These are phyloP conservation scores for Boletus rufocinnamomeus DNA, from an alignment of 768 basidiomycete genomes.

Conservation along the genomic window DNA sequence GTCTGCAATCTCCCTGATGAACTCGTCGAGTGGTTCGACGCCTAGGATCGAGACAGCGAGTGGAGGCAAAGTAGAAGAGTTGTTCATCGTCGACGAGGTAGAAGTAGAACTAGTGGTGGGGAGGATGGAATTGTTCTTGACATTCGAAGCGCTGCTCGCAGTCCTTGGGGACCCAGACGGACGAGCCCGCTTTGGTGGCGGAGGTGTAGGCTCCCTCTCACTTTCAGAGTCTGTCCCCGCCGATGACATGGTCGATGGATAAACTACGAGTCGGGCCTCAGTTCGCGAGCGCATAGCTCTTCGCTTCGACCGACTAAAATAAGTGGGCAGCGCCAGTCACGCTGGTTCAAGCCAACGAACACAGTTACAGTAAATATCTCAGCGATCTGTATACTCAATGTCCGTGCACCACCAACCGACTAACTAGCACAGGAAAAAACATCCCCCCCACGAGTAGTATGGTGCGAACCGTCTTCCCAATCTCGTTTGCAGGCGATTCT, in stretches of 20 bases:
- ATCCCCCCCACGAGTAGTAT: conserved; percentile 65
- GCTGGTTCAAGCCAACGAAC: conserved; percentile 1
- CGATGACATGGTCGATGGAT: conserved; percentile 29
- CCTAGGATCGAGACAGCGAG: conserved; percentile 82
- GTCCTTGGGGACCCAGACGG: conserved; percentile 34
- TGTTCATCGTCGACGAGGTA: conserved; percentile 29
- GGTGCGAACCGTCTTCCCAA: conserved; percentile 49
- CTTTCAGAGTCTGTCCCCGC: conserved; percentile 32
- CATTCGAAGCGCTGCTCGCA: conserved; percentile 26
- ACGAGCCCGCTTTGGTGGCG: conserved; percentile 42
- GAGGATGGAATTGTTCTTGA: conserved; percentile 19
- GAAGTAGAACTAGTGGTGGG: conserved; percentile 13
- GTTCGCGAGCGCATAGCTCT: not conserved
- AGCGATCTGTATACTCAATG: conserved; percentile 33
- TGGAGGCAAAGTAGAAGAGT: conserved; percentile 48
- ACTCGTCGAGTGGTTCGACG: conserved; percentile 90
- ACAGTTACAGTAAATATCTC: not conserved
- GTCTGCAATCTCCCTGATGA: conserved; percentile 89
- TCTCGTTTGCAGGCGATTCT: conserved; percentile 39
- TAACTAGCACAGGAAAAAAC: conserved; percentile 65
- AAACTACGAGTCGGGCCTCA: conserved; percentile 8
- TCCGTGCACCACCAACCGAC: conserved; percentile 61
- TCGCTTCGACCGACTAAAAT: conserved; percentile 7
- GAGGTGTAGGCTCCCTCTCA: conserved; percentile 28
- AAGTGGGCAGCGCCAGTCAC: not conserved